phyloP scores from a whole-genome alignment of 768 basidiomycete species.

The Tricholoma sp. region DNA sequence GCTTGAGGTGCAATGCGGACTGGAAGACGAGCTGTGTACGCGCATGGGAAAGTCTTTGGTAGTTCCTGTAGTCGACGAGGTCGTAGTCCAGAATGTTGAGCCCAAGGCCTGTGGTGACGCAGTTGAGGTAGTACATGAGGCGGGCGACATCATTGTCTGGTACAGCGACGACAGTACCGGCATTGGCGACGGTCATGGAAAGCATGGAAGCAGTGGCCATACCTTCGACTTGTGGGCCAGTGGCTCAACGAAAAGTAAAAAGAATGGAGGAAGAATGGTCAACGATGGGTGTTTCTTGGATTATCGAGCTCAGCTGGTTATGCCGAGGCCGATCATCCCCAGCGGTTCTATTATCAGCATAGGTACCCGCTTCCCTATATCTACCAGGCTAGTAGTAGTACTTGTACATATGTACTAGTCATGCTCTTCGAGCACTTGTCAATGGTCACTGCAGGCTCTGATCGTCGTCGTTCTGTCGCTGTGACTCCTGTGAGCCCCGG shows the following conservation, averaged over 20 bases:
- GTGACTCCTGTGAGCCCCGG: too few species aligned
- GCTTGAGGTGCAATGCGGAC: not conserved
- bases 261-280: not conserved
- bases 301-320: too few species aligned
- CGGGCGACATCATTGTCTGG: not conserved
- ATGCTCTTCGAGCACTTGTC: too few species aligned
- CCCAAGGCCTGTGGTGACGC: not conserved
- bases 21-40: not conserved
- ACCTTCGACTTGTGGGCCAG: not conserved
- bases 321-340: too few species aligned
- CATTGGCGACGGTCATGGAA: not conserved
- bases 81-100: not conserved
- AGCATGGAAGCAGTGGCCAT: not conserved
- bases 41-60: not conserved
- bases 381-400: too few species aligned
- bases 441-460: too few species aligned
- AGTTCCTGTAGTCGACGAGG: not conserved
- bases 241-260: not conserved
- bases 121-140: not conserved
- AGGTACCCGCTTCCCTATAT: too few species aligned
- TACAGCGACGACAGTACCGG: not conserved
- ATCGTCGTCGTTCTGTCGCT: too few species aligned
- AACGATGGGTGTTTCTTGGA: not conserved
- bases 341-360: too few species aligned
- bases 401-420: too few species aligned